phyloP scores from a whole-genome alignment of 1,284 basidiomycete genomes.

The Sanghuangporus baumii region DNA sequence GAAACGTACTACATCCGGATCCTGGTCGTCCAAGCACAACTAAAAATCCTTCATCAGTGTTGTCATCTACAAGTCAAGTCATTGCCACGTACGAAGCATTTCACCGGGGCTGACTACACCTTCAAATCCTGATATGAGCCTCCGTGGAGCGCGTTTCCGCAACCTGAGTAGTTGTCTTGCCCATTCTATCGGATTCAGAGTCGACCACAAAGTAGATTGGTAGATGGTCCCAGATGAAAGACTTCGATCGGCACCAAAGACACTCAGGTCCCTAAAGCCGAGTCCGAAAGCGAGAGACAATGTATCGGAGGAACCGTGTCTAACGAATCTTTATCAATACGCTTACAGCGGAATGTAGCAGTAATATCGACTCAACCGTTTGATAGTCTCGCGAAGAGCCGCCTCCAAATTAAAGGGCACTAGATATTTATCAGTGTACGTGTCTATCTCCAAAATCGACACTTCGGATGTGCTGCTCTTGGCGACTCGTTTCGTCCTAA shows the following conservation, averaged over 20 bases:
- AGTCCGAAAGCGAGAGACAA: slow-evolving; percentile 15
- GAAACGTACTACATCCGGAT: slow-evolving; percentile 35
- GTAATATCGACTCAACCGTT: not conserved
- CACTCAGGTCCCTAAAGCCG: slow-evolving; percentile 21
- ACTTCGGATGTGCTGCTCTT: too few relatives aligned
- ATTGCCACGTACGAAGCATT: slow-evolving; percentile 29
- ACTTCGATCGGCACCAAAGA: slow-evolving; percentile 20
- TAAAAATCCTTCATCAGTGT: slow-evolving; percentile 6
- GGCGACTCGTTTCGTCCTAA: too few relatives aligned
- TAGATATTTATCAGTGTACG: not conserved
- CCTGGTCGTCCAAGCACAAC: slow-evolving; percentile 37
- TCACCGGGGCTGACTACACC: slow-evolving; percentile 32
- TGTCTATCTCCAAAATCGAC: not conserved
- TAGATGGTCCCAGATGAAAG: slow-evolving; percentile 6
- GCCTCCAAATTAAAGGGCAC: slow-evolving; percentile 5
- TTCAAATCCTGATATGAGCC: slow-evolving; percentile 28
- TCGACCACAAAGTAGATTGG: slow-evolving; percentile 22
- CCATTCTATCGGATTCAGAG: slow-evolving; percentile 20
- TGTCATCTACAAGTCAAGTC: not conserved
- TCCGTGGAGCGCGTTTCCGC: slow-evolving; percentile 21
- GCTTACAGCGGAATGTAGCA: not conserved
- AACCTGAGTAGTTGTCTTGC: slow-evolving; percentile 14
- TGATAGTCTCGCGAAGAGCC: slow-evolving; percentile 6
- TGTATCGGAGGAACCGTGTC: not conserved
- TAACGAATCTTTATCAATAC: not conserved